Base-by-base conservation (phyloP, 352 stramenopile species). In the Peronospora farinosa region DNA sequence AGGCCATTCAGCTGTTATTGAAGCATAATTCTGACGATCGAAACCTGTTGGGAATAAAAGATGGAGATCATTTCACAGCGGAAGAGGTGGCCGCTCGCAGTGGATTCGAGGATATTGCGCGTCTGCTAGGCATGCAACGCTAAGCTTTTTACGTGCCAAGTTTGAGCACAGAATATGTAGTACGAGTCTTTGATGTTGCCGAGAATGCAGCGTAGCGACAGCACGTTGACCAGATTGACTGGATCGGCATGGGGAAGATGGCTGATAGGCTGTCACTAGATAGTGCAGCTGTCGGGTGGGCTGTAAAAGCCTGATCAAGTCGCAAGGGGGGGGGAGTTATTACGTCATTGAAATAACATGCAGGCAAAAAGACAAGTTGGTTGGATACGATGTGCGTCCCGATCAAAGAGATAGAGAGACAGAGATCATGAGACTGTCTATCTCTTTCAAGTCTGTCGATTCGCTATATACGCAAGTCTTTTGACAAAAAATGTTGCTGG, bases 81-180 rank as follows among this genome's bases (percentile, higher is more conserved):
- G 58, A 43, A 27, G 54, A 72, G 41, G 54, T 65, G 46, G 63
- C 63, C 8, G 16, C 39, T 41, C 51, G 55, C 47, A 54, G 11
- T 21, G 54, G 59, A 13, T 60, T 61, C 27, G 41, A 59, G 13
- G 47, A 62, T 17, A 19, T 72, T 59, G 63, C 54, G 32, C 48
- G 39, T 61, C 53, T 65, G 42, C 42, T 71, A n/a, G 28, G 23
- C 11, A 16, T 10, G 11, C 35, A 39, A 17, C 28, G 35, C 13
- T 7, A 37, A 37, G 12, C n/a, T n/a, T 8, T 37, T 7, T 16
- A 15, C 31, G 7, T 37, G 31, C 31, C 31, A n/a, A 37, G 31
- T 12, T 37, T 15, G 31, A 37, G 13, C 31, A 17, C 31, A 37
- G 31, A 5, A 37, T n/a, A 37, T 16, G 10, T 7, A 37, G 31